phyloP scores from a whole-genome alignment of 2,329 filamentous ascomycete species.

The Penicillium oxalicum region DNA sequence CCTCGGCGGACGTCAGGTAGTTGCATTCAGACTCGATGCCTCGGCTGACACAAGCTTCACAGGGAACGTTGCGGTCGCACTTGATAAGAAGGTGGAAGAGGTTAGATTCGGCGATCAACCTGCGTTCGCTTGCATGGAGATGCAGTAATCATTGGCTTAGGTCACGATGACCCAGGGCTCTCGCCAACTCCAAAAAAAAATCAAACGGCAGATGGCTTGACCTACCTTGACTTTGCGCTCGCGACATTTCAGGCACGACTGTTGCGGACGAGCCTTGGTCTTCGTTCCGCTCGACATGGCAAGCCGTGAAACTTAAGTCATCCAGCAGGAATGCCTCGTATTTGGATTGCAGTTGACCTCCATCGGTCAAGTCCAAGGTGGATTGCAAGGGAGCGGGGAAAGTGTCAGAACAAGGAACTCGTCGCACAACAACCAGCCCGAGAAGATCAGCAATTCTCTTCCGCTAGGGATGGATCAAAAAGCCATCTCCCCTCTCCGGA shows the following conservation, averaged over 20 bases:
- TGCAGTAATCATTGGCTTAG: too few species aligned
- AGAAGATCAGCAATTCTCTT: neutral
- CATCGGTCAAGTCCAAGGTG: too few species aligned
- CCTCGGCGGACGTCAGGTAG: slow-evolving; percentile 40
- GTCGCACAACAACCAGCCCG: neutral
- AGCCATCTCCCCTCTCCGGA: neutral
- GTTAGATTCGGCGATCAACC: neutral
- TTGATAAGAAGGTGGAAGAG: slow-evolving; percentile 1
- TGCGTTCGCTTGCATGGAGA: neutral
- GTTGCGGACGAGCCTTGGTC: slow-evolving; percentile 23
- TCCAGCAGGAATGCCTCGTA: neutral
- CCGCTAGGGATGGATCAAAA: neutral
- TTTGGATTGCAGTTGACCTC: neutral
- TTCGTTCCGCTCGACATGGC: slow-evolving; percentile 12
- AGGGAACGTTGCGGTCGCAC: slow-evolving; percentile 27
- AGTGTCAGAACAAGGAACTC: too few species aligned
- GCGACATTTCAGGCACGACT: slow-evolving; percentile 25
- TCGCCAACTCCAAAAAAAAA: too few species aligned
- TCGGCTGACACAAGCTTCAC: slow-evolving; percentile 22
- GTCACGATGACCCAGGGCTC: too few species aligned
- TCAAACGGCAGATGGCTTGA: neutral
- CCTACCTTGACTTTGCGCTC: slow-evolving; percentile 27
- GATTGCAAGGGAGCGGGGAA: neutral
- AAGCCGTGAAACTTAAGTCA: neutral
- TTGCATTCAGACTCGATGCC: slow-evolving; percentile 25